These are phyloP conservation scores for Agrostemma githago DNA, from an alignment of 148 eudicot genomes.

Conservation along the genomic window DNA sequence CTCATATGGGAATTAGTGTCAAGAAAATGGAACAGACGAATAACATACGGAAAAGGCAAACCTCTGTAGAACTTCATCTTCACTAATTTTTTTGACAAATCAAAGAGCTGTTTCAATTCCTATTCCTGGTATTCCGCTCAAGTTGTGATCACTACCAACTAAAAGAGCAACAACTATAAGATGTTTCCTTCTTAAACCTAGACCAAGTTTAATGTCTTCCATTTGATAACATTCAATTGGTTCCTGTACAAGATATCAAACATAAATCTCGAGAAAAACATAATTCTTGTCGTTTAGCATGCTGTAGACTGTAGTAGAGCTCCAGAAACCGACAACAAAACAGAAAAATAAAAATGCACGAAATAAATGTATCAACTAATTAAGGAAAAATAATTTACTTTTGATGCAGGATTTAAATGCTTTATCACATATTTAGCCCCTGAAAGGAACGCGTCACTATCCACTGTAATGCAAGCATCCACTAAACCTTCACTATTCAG, in stretches of 20 bases:
- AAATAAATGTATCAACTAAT: neutral
- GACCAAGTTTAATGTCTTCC: slow-evolving; percentile 69
- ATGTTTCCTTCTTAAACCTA: slow-evolving; percentile 85
- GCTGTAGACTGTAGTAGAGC: neutral
- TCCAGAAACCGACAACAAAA: neutral
- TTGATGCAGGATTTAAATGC: slow-evolving; percentile 57
- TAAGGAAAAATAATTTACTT: slow-evolving; percentile 33
- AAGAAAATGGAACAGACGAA: slow-evolving; percentile 1
- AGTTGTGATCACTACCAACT: slow-evolving; percentile 82
- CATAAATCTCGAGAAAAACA: neutral
- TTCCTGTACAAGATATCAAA: slow-evolving; percentile 41
- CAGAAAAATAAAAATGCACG: neutral
- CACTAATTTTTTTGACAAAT: slow-evolving; percentile 62
- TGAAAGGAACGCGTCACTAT: slow-evolving; percentile 84
- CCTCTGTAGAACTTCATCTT: slow-evolving; percentile 79
- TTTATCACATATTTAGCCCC: slow-evolving; percentile 85
- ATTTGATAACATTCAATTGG: slow-evolving; percentile 84
- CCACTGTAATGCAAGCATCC: slow-evolving; percentile 93
- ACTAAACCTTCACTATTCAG: slow-evolving; percentile 73
- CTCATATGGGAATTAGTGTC: neutral
- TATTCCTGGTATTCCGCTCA: slow-evolving; percentile 78
- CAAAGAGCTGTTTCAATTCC: slow-evolving; percentile 86
- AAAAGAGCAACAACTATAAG: slow-evolving; percentile 80
- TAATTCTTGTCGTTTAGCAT: neutral
- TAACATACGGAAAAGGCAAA: slow-evolving; percentile 24